A percentile compares a stretch with the other conserved stretches of the same genome.
Evolutionary conservation across 2,329 filamentous ascomycete species (phyloP).

Genomic region (Fonsecaea erecta): DNA sequence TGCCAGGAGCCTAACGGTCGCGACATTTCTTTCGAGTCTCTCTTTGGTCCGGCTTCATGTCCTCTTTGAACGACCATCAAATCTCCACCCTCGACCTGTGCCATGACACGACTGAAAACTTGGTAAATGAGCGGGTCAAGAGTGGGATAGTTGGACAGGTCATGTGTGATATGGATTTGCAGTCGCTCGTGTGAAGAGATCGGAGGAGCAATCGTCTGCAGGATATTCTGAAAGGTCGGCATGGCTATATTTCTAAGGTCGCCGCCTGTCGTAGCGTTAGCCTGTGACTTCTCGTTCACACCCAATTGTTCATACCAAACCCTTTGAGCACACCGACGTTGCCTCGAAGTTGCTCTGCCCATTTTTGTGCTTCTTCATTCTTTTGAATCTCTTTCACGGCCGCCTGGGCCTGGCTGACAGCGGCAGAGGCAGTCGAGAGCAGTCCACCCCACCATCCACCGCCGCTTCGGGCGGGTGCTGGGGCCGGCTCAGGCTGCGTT

Average conservation of each 20-base stretch:
- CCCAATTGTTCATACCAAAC: constrained; percentile 65
- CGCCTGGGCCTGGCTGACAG: constrained; percentile 86
- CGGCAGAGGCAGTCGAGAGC: constrained; percentile 73
- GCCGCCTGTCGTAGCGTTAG: constrained; percentile 64
- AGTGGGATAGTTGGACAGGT: constrained; percentile 90
- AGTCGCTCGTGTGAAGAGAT: constrained; percentile 97
- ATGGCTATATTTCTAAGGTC: constrained; percentile 84
- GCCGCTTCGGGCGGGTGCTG: constrained; percentile 61
- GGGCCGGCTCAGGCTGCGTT: constrained; percentile 63
- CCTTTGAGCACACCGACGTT: constrained; percentile 80
- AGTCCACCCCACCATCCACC: constrained; percentile 87
- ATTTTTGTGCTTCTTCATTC: constrained; percentile 94
- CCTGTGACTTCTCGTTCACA: neutral
- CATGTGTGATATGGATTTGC: constrained; percentile 96
- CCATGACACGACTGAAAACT: constrained; percentile 94
- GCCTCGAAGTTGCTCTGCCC: constrained; percentile 90
- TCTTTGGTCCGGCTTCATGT: constrained; percentile 75
- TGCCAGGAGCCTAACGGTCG: constrained; percentile 73
- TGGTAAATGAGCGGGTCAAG: constrained; percentile 90
- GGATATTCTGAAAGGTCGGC: constrained; percentile 91
- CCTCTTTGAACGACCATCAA: constrained; percentile 92
- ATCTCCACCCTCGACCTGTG: constrained; percentile 97
- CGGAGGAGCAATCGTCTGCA: constrained; percentile 92
- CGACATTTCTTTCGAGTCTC: constrained; percentile 62
- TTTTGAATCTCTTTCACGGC: constrained; percentile 94